Evolutionary conservation across 2,329 filamentous ascomycete genomes (phyloP), one percentile per base, ranked within the genome.

Genomic region (Talaromyces sp.): DNA sequence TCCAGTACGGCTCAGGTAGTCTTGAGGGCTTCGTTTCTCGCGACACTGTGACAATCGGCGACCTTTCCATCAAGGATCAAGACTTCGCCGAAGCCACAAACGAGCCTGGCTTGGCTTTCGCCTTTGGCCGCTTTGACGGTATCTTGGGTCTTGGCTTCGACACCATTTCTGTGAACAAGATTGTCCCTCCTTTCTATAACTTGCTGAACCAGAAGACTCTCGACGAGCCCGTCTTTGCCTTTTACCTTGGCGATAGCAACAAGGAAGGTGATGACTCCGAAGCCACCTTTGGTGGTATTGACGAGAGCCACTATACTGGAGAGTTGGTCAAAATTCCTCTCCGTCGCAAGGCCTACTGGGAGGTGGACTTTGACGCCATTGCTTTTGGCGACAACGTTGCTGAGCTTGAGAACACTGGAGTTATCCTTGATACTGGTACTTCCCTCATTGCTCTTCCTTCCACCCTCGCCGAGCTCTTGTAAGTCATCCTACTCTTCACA

Each of bases 321-420:
- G 89, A 98, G 80, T 86, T 99, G 74, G 91, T 89, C 77, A 96
- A 93, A 80, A 92, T 99, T 71, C 95, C 95, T 63, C 87, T 99
- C 72, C 92, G 95, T 80, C 92, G 95, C 78, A 98, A 98, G 90
- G 95, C 95, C 59, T 99, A 99, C 87, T 99, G 95, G 95, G 95
- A 99, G 86, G 94, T 99, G 64, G 93, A 98, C 74, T 89, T 99
- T 68, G 90, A 98, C 74, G 86, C 92, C 69, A 95, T 99, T 81
- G 88, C 90, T 64, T 92, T 97, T 69, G 96, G 95, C 73, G 86
- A 93, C 62, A 87, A 91, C 75, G 89, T 87, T 70, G 93, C 93
- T 67, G 90, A 97, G 79, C 89, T 98, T 69, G 94, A 98, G 70
- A 88, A 92, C 85, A 97, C 93, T 66, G 96, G 95, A 82, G 92